Evolutionary conservation across 2,329 filamentous ascomycete genomes (phyloP), one percentile per base, ranked within the genome.

Genomic region (Alternaria hordeiaustralica): DNA sequence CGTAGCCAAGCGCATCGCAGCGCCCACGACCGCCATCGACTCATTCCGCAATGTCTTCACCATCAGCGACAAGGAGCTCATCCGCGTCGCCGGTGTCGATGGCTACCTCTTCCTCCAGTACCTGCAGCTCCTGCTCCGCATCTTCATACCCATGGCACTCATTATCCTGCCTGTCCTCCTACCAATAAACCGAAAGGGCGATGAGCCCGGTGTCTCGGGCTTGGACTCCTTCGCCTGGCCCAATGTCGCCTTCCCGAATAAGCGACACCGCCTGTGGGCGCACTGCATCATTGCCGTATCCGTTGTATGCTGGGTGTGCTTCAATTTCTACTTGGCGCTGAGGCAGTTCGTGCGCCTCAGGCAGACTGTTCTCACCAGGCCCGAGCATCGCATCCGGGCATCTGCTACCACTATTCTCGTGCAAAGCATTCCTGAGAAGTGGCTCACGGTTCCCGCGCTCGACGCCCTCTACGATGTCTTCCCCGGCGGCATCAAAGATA

Each of bases 101-200:
- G 94, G 95, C 74, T 99, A 97, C 82, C 97, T 98, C 84, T 99
- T 99, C 79, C 86, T 99, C 1, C 92, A 96, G 66, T 99, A 97
- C 75, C 87, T 94, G 25, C 89, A 91, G 65, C 91, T 92, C 74
- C 88, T 98, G 6, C 87, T 98, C 46, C 90, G 97, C 76, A 97
- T 99, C 66, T 98, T 99, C 78, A 82, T 97, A 43, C 94, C 96
- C 2, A 89, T 97, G 60, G 89, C 92, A 12, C 70, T 88, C 25
- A 75, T 97, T 55, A 90, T 97, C 26, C 84, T 97, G 58, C 96
- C 96, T 0, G 91, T 97, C 23, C 83, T 99, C 46, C 82, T 98
- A 3, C 94, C 96, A 0, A 80, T 99, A 67, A 99, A 99, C 76
- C 90, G 88, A 59, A 82, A 91, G 4, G 91, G 87, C 45, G 91